These are phyloP conservation scores for Boletus reticulatus DNA, from an alignment of 768 basidiomycete genomes.

Conservation along the genomic window DNA sequence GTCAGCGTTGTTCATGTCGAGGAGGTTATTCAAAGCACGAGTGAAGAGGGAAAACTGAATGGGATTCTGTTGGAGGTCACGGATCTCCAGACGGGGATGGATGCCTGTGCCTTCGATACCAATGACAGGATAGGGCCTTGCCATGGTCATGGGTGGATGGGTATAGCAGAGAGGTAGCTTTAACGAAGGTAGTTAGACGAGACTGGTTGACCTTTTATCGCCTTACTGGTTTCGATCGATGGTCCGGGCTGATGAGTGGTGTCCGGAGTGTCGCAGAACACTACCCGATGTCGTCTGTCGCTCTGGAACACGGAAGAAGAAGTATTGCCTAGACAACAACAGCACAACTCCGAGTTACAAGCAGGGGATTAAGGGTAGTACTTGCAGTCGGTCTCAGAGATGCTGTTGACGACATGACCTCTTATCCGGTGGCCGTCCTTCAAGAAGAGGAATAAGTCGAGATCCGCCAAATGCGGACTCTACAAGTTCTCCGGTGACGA, in stretches of 20 bases:
- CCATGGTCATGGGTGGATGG: constrained; percentile 1
- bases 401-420: constrained; percentile 9
- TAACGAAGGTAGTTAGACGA: background rate
- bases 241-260: too few relatives aligned
- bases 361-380: too few relatives aligned
- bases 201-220: constrained; percentile 3
- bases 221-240: too few relatives aligned
- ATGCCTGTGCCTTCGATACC: background rate
- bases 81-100: constrained; percentile 9
- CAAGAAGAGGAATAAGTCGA: constrained; percentile 11
- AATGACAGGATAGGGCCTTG: constrained; percentile 7
- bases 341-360: too few relatives aligned
- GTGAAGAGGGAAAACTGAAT: constrained; percentile 8
- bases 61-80: constrained; percentile 3
- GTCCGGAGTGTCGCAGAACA: too few relatives aligned
- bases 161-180: background rate
- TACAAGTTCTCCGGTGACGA: constrained; percentile 4
- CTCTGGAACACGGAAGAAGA: too few relatives aligned
- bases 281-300: too few relatives aligned
- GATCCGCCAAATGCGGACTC: constrained; percentile 20
- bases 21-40: background rate
- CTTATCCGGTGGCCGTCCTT: too few relatives aligned
- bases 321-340: too few relatives aligned
- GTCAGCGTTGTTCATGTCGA: background rate
- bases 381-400: background rate